Base-by-base conservation (phyloP, 2,329 filamentous ascomycete species). In the Sporothrix sp. region DNA sequence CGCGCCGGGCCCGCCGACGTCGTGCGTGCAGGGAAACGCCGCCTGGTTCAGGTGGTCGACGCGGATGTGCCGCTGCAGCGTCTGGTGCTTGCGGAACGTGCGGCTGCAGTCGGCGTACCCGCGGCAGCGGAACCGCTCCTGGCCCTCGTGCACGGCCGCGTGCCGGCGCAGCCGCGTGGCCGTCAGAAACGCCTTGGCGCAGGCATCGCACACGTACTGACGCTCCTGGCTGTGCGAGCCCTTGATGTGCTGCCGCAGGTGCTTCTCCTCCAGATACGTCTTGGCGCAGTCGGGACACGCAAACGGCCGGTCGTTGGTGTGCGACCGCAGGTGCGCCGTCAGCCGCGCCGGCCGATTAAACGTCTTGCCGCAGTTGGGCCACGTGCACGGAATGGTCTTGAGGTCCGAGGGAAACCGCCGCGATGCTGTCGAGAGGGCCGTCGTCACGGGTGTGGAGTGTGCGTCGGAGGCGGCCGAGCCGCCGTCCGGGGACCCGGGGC, bases 311-410 rank as follows among this genome's bases (percentile, higher is more conserved):
- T 91, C 86, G 58, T 91, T 88, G 48, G 81, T 91, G 65, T 97
- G 91, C 1, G 85, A 89, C 56, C 88, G 78, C 21, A 91, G 68
- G 61, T 97, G 91, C 52, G 87, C 82, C 53, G 84, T 75, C 4
- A 96, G 74, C 25, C 87, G 81, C 30, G 85, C 85, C 1, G 88
- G 89, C 3, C 91, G 82, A 65, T 95, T 95, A 72, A 93, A 97
- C 7, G 83, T 81, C 68, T 94, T 94, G 52, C 71, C 68, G 63
- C 91, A 97, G 56, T 74, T 78, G 10, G 82, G 76, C 63, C 80
- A 83, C 1, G 84, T 81, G 67, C 91, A 96, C 50, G 72, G 70
- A 56, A 89, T 82, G 5, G 80, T 89, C 71, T 94, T 95, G 52
- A 81, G 73, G 62, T 79, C 86, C 37, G 82, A 86, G 3, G 82